phyloP scores from a whole-genome alignment of 2,329 filamentous ascomycete genomes.

The Coniosporium tulheliwenetii region DNA sequence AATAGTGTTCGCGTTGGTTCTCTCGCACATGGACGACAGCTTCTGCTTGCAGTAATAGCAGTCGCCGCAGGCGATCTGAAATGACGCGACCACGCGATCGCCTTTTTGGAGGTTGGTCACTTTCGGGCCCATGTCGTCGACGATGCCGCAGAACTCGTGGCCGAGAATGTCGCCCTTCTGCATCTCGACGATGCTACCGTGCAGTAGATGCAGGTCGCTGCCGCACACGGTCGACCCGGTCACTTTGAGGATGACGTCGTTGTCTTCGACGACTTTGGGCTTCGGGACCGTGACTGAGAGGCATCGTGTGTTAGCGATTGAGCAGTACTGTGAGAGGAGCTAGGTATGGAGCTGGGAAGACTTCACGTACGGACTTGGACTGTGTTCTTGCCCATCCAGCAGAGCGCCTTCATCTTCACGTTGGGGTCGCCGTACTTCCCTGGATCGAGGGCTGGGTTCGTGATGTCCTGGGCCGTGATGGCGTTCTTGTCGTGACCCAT shows the following conservation, averaged over 20 bases:
- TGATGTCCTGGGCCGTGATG: constrained; percentile 51
- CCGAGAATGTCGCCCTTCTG: constrained; percentile 36
- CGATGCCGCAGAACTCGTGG: constrained; percentile 36
- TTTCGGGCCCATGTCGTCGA: constrained; percentile 27
- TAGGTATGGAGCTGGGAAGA: background rate
- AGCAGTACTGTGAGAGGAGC: background rate
- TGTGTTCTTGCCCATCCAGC: constrained; percentile 69
- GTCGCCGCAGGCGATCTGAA: constrained; percentile 58
- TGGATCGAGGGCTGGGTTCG: constrained; percentile 40
- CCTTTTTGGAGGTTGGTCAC: constrained; percentile 27
- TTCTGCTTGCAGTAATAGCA: constrained; percentile 72
- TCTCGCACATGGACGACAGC: constrained; percentile 64
- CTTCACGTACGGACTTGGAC: constrained; percentile 45
- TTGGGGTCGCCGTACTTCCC: constrained; percentile 33
- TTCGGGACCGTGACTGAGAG: constrained; percentile 44
- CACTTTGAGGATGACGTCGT: constrained; percentile 68
- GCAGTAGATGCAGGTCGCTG: constrained; percentile 42
- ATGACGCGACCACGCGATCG: constrained; percentile 62
- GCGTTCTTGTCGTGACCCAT: constrained; percentile 54
- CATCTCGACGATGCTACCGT: constrained; percentile 30
- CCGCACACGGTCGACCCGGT: constrained; percentile 50
- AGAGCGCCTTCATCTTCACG: constrained; percentile 63
- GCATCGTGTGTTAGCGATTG: constrained; percentile 1
- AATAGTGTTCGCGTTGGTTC: constrained; percentile 58
- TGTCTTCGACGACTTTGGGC: constrained; percentile 55